Evolutionary conservation across 805 yeast genomes (phyloP).

Genomic region (Pichia cabralensis): DNA sequence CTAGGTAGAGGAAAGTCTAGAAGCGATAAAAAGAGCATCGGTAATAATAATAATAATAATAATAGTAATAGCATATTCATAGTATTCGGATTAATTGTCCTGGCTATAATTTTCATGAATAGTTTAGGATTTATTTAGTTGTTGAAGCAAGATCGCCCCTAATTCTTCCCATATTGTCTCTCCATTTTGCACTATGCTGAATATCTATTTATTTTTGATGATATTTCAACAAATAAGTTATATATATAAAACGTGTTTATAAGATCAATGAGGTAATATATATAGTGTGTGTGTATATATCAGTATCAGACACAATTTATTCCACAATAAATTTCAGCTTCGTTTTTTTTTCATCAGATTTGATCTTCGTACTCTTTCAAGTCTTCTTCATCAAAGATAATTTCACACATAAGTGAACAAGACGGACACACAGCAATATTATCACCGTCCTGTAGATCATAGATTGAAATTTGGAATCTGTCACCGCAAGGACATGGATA

Average conservation of each 20-base stretch:
- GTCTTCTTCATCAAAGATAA: slow-evolving; percentile 69
- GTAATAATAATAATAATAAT: background rate
- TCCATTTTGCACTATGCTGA: no score
- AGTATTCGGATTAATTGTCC: no score
- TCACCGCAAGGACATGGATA: slow-evolving; percentile 99
- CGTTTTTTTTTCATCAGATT: slow-evolving; percentile 5
- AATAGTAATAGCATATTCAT: background rate
- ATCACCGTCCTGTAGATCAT: slow-evolving; percentile 84
- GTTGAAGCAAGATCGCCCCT: no score
- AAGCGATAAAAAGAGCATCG: background rate
- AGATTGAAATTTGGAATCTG: slow-evolving; percentile 73
- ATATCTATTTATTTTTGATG: no score
- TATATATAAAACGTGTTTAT: no score
- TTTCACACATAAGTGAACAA: slow-evolving; percentile 87
- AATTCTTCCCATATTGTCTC: no score
- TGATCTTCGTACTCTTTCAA: slow-evolving; percentile 35
- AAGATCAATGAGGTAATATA: no score
- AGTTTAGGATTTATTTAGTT: no score
- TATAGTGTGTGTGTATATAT: no score
- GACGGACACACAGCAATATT: slow-evolving; percentile 95
- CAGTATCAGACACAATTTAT: no score
- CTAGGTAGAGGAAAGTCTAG: background rate
- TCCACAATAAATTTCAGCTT: background rate
- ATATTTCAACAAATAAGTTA: no score
- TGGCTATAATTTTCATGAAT: slow-evolving; percentile 1